phyloP scores from a whole-genome alignment of 108 stramenopile genomes.

The Tribonema minus region DNA sequence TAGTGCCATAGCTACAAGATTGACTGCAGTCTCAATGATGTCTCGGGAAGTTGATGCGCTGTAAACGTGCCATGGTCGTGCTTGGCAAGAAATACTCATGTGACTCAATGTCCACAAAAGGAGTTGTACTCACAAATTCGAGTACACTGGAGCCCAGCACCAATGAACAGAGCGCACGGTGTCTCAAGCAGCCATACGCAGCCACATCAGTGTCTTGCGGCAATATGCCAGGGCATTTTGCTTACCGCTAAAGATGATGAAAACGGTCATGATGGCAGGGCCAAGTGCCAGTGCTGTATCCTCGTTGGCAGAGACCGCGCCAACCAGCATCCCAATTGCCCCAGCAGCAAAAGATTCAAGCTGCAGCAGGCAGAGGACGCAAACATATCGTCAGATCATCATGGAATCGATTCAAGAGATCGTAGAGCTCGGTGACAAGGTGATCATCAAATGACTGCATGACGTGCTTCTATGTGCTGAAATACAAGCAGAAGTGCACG shows the following conservation, averaged over 20 bases:
- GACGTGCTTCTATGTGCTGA: not conserved
- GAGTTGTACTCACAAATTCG: too few species aligned
- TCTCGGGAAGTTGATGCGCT: too few species aligned
- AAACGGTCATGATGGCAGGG: constrained; percentile 40
- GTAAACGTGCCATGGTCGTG: too few species aligned
- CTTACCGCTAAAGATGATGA: constrained; percentile 1
- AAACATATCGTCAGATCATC: not conserved
- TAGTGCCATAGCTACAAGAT: too few species aligned
- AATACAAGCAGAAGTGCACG: too few species aligned
- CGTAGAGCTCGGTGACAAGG: too few species aligned
- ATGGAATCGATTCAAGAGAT: too few species aligned
- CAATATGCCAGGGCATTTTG: not conserved
- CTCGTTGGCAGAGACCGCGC: constrained; percentile 26
- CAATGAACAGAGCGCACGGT: not conserved
- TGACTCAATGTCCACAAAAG: too few species aligned
- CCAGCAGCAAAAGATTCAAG: constrained; percentile 35
- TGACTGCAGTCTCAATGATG: too few species aligned
- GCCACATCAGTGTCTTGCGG: not conserved
- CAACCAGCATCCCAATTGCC: constrained; percentile 39
- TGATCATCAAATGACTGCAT: not conserved
- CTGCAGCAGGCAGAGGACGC: not conserved
- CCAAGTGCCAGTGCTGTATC: constrained; percentile 42
- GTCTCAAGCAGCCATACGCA: not conserved
- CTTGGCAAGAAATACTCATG: too few species aligned
- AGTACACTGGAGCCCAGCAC: too few species aligned